A percentile compares a stretch with the other conserved stretches of the same genome.
phyloP scores from a whole-genome alignment of 805 yeast species.

The Metschnikowia cubensis region DNA sequence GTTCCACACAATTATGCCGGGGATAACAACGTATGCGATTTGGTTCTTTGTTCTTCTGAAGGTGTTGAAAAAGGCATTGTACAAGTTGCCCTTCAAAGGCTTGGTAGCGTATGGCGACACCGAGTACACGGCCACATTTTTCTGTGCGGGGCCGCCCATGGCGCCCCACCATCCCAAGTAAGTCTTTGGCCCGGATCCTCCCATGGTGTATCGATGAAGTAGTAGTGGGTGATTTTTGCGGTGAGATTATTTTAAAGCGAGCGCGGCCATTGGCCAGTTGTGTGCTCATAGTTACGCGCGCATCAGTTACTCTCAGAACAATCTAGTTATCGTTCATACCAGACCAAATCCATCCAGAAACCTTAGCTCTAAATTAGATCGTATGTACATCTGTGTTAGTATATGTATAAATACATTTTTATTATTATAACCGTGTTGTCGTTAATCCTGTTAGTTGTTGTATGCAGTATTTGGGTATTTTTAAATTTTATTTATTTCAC shows the following conservation, averaged over 20 bases:
- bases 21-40: conserved; percentile 70
- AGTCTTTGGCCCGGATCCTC: conserved; percentile 65
- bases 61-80: conserved; percentile 86
- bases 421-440: no score
- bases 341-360: no score
- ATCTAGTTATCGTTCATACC: neutral
- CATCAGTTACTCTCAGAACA: neutral
- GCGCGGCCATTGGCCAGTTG: conserved; percentile 14
- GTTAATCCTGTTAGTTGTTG: no score
- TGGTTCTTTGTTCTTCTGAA: conserved; percentile 92
- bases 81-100: conserved; percentile 82
- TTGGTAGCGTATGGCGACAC: conserved; percentile 92
- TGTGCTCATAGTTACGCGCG: conserved; percentile 6
- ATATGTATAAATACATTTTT: no score
- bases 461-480: no score
- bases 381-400: no score
- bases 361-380: no score
- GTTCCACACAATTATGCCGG: conserved; percentile 77
- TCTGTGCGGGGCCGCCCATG: conserved; percentile 78
- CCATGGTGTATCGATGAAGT: conserved; percentile 40
- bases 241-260: conserved; percentile 10
- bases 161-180: conserved; percentile 99
- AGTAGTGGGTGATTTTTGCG: conserved; percentile 1
- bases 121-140: conserved; percentile 80
- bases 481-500: no score